Base-by-base conservation (phyloP, 2,329 filamentous ascomycete genomes). In the Sarocladium kiliense region DNA sequence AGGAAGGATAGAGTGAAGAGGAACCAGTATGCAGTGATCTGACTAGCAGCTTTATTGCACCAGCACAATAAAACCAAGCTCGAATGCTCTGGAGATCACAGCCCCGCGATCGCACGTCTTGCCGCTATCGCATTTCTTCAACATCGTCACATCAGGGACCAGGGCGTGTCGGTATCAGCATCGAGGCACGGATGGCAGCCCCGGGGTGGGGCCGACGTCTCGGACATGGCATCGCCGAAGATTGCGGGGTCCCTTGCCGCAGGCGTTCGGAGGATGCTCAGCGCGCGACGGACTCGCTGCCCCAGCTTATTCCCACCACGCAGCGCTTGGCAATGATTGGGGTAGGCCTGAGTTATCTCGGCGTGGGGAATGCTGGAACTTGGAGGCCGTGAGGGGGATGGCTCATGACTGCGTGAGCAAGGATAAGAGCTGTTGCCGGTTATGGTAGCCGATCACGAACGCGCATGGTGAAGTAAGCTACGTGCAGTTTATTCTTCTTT, bases 151-250 rank as follows among this genome's bases (percentile, higher is more conserved):
- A 16, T 19, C n/a, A 39, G 18, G 18, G n/a, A 21, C 18, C 23
- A 47, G 25, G 44, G 44, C 12, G 44, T 47, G 44, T 27, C 44
- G 25, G 9, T 47, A 47, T 21, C 44, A 47, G 16, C 7, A 14
- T 14, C 12, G 7, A 19, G 36, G 16, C 16, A n/a, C 36, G 23
- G n/a, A 5, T n/a, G 6, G 5, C 9, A 30, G 16, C 25, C 7
- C 44, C 9, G 44, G n/a, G 25, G 44, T 47, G 44, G 44, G 44
- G 44, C 44, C 44, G 44, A 47, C 27, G 25, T 23, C 27, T 47
- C 44, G 44, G 44, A 44, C 39, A 44, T 21, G 39, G 23, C 39
- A 14, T 18, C 39, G 39, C 39, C 39, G 39, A 44, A 44, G 39
- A 44, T 21, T 44, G n/a, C n/a, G 7, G 44, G 25, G 23, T 21